These are phyloP conservation scores for Rhodomyrtus tomentosa DNA, from an alignment of 345 rosid genomes.

Conservation along the genomic window DNA sequence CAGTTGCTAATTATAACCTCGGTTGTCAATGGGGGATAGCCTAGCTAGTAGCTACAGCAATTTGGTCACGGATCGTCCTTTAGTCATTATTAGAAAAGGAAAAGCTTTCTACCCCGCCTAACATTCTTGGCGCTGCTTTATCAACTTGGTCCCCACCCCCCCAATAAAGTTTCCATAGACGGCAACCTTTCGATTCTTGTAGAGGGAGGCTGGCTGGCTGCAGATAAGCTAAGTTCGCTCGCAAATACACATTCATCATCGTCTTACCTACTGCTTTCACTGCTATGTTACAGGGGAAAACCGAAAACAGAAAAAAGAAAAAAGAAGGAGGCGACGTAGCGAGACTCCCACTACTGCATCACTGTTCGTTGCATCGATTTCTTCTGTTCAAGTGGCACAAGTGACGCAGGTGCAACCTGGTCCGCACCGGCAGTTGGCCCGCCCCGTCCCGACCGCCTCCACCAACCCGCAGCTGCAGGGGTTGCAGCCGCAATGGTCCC, in stretches of 20 bases:
- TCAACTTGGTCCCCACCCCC: not conserved
- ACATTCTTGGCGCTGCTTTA: not conserved
- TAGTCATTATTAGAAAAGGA: not conserved
- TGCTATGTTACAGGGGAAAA: not conserved
- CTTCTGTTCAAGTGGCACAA: conserved; percentile 11
- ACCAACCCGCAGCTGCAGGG: conserved; percentile 41
- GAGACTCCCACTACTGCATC: not conserved
- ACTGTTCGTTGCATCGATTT: not conserved
- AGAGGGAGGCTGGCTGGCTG: not conserved
- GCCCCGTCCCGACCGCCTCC: conserved; percentile 3
- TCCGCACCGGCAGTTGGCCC: conserved; percentile 24
- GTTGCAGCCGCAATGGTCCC: conserved; percentile 55
- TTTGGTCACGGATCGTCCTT: not conserved
- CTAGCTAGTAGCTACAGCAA: not conserved
- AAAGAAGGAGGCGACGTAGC: not conserved
- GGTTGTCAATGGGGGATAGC: not conserved
- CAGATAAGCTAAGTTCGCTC: not conserved
- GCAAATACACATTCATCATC: not conserved
- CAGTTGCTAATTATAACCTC: not conserved
- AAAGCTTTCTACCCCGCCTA: not conserved
- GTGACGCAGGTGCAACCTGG: conserved; percentile 22
- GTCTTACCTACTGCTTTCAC: not conserved
- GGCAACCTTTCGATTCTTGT: not conserved
- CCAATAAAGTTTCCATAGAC: not conserved
- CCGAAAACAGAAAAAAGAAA: not conserved